Conservation (phyloP, 1,139 yeast species). For the Candida sojae region DNA sequence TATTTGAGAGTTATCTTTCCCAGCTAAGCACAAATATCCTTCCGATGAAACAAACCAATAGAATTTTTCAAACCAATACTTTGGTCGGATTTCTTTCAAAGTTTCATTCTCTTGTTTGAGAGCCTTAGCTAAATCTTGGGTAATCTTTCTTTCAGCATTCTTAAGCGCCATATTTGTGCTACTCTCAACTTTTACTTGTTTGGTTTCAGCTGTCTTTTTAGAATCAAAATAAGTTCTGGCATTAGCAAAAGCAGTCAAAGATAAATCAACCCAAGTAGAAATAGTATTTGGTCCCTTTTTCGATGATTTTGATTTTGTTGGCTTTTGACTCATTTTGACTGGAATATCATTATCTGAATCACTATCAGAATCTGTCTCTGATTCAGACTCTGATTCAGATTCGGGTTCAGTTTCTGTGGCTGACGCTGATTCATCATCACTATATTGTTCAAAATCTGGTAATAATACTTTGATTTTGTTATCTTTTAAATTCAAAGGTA, state of each 20-base stretch:
- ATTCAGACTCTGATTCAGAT: constrained; percentile 31
- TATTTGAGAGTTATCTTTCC: constrained; percentile 81
- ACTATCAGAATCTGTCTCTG: constrained; percentile 31
- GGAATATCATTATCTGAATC: constrained; percentile 21
- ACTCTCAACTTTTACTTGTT: constrained; percentile 79
- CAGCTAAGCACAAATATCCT: constrained; percentile 84
- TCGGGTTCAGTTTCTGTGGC: constrained; percentile 32
- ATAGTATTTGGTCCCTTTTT: constrained; percentile 12
- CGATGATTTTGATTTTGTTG: neutral
- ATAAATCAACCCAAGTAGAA: constrained; percentile 67
- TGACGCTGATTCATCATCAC: constrained; percentile 26
- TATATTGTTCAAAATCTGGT: constrained; percentile 45
- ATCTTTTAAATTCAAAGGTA: constrained; percentile 72
- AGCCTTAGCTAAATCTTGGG: constrained; percentile 66
- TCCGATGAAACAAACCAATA: constrained; percentile 91
- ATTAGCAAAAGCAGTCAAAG: constrained; percentile 82
- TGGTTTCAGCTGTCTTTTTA: constrained; percentile 73
- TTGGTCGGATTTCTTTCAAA: constrained; percentile 66
- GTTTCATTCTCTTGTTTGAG: constrained; percentile 66
- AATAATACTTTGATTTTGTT: constrained; percentile 66
- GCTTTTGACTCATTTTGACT: constrained; percentile 1
- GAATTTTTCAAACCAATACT: constrained; percentile 92
- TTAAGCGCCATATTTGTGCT: constrained; percentile 78
- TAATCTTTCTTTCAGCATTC: constrained; percentile 80
- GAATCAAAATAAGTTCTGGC: constrained; percentile 84